Percentiles rank a stretch among this genome's conserved stretches.
phyloP scores from a whole-genome alignment of 345 rosid genomes.

The Cardamine occulta region DNA sequence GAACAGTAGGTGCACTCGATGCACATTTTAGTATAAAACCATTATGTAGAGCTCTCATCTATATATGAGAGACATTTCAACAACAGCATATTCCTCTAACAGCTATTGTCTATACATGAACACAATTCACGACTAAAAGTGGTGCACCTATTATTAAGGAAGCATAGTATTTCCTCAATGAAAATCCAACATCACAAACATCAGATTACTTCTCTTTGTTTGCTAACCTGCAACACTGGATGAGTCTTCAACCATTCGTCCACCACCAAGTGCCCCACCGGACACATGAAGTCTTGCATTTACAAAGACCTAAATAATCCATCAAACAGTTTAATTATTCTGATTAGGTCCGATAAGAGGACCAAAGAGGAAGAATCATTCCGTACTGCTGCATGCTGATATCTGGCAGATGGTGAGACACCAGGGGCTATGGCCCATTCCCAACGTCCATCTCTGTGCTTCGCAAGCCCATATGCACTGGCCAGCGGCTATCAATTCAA shows the following conservation, averaged over 20 bases:
- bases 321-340: conserved; percentile 27
- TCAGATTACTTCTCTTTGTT: conserved; percentile 21
- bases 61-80: conserved; percentile 20
- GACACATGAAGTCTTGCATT: conserved; percentile 95
- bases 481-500: conserved; percentile 70
- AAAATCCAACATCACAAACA: conserved; percentile 25
- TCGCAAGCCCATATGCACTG: conserved; percentile 96
- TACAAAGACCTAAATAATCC: conserved; percentile 70
- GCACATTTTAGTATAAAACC: conserved; percentile 1
- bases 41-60: conserved; percentile 13
- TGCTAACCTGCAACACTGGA: conserved; percentile 86
- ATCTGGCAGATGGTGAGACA: conserved; percentile 94
- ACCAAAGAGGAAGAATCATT: conserved; percentile 24
- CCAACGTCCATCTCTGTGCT: conserved; percentile 98
- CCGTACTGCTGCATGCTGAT: conserved; percentile 96
- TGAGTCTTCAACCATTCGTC: conserved; percentile 97
- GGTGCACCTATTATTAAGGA: conserved; percentile 15
- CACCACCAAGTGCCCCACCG: conserved; percentile 98
- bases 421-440: conserved; percentile 99
- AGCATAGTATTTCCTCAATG: conserved; percentile 6
- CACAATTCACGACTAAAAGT: conserved; percentile 29
- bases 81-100: conserved; percentile 9
- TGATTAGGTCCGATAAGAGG: conserved; percentile 20
- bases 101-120: conserved; percentile 9
- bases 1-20: background rate